Conservation (phyloP, 805 yeast genomes). For the Metschnikowia cerradonensis region DNA sequence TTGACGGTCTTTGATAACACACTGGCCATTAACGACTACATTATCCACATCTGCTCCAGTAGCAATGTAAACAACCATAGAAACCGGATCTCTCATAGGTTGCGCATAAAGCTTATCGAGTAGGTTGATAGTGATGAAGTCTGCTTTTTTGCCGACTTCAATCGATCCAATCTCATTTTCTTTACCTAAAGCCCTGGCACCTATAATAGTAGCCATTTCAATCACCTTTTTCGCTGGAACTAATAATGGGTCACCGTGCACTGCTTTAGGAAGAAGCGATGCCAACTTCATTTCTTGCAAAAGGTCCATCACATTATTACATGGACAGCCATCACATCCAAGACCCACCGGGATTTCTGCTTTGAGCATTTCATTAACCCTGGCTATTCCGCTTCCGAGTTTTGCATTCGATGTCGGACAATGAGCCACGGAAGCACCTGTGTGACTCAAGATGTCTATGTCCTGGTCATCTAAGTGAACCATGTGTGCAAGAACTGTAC, state of each 20-base stretch:
- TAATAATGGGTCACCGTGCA: constrained; percentile 17
- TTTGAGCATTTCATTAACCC: constrained; percentile 16
- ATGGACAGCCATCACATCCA: constrained; percentile 21
- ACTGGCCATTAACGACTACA: constrained; percentile 10
- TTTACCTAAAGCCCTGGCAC: constrained; percentile 15
- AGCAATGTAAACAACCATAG: constrained; percentile 21
- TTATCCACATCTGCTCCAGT: constrained; percentile 20
- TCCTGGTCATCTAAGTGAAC: constrained; percentile 14
- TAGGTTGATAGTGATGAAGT: constrained; percentile 15
- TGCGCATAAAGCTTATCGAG: constrained; percentile 19
- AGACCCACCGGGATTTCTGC: constrained; percentile 16
- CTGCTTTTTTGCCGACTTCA: constrained; percentile 14
- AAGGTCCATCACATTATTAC: constrained; percentile 20
- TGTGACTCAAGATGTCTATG: constrained; percentile 8
- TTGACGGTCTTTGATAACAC: constrained; percentile 7
- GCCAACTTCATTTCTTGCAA: constrained; percentile 21
- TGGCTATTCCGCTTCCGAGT: constrained; percentile 18
- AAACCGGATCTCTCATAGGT: constrained; percentile 21
- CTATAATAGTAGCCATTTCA: constrained; percentile 14
- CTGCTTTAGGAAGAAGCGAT: constrained; percentile 18
- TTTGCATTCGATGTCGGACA: constrained; percentile 20
- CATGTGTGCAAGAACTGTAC: constrained; percentile 17
- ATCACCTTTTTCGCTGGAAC: constrained; percentile 13
- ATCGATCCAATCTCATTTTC: constrained; percentile 16
- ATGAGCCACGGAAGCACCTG: constrained; percentile 17